A percentile compares a stretch with the other conserved stretches of the same genome.
phyloP scores from a whole-genome alignment of 495 filamentous ascomycete species.

The Penicilliopsis zonata region DNA sequence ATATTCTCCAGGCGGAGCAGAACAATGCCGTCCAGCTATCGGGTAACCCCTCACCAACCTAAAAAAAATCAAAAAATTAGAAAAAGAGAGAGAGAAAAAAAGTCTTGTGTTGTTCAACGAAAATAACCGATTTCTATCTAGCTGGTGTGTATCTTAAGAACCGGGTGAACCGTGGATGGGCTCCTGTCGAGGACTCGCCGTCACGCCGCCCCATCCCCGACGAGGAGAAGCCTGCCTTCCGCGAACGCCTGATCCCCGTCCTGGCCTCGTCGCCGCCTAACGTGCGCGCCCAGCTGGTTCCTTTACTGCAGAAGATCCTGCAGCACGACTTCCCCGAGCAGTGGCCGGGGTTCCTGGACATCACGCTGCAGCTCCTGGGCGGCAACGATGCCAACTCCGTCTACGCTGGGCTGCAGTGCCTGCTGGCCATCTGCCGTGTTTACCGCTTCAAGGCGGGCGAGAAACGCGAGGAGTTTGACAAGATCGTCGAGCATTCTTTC shows the following conservation, averaged over 20 bases:
- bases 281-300: slow-evolving; percentile 82
- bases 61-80: too few relatives aligned
- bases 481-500: slow-evolving; percentile 83
- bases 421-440: slow-evolving; percentile 83
- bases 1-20: slow-evolving; percentile 81
- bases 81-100: slow-evolving; percentile 3
- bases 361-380: slow-evolving; percentile 75
- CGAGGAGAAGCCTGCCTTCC: slow-evolving; percentile 76
- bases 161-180: slow-evolving; percentile 84
- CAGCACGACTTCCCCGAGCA: slow-evolving; percentile 87
- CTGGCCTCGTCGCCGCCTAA: slow-evolving; percentile 67
- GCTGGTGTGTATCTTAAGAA: slow-evolving; percentile 98
- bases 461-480: slow-evolving; percentile 77
- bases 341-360: slow-evolving; percentile 89
- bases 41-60: slow-evolving; percentile 45
- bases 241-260: slow-evolving; percentile 77
- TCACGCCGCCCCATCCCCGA: slow-evolving; percentile 64
- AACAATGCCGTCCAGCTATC: slow-evolving; percentile 74
- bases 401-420: slow-evolving; percentile 85
- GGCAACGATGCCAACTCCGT: slow-evolving; percentile 75
- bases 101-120: too few relatives aligned
- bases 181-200: slow-evolving; percentile 54
- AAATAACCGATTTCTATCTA: slow-evolving; percentile 26
- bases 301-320: slow-evolving; percentile 88
- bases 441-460: slow-evolving; percentile 87